Base-by-base conservation (phyloP, 441 rosid genomes). In the Eruca vesicaria region DNA sequence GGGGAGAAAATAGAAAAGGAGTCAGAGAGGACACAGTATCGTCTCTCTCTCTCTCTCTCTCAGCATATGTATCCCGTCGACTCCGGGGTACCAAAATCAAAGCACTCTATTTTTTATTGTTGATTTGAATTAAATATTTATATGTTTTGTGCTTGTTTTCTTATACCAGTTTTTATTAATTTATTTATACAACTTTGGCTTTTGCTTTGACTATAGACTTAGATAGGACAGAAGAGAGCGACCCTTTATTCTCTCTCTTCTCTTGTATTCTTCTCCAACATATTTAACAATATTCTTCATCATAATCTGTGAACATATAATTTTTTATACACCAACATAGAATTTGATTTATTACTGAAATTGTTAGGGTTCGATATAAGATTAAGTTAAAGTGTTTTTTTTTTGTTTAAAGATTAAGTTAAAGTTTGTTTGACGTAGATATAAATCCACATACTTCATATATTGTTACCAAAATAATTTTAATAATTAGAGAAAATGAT, bases 61-160 rank as follows among this genome's bases (percentile, higher is more conserved):
- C 45, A 41, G 48, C 70, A 79, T 68, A 74, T 74, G 63, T 73
- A 82, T 74, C 88, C 90, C 93, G 88, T 83, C 83, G 75, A 84
- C 85, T 82, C 76, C 88, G 93, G 89, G 79, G 87, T 76, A 78
- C 61, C 59, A 82, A 83, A 80, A 76, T 74, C 82, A 81, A 82
- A 79, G 76, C 76, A 33, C 9, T 20, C 59, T 1, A 26, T 58
- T 52, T 71, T 15, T 14, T 4, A 20, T 57, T 69, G 10, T 55
- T 56, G 61, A 56, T 56, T 12, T 56, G 14, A 7, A 56, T 23
- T 56, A 2, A 11, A 56, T 56, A 56, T 57, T 57, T 20, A 35
- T 65, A 63, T 33, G 14, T 71, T 48, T 15, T 66, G 15, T 62
- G 60, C 32, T 61, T 78, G 66, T 55, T 63, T 59, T 63, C 38